Evolutionary conservation across 306 rosid species (phyloP).

Genomic region (Cucumis sativus): DNA sequence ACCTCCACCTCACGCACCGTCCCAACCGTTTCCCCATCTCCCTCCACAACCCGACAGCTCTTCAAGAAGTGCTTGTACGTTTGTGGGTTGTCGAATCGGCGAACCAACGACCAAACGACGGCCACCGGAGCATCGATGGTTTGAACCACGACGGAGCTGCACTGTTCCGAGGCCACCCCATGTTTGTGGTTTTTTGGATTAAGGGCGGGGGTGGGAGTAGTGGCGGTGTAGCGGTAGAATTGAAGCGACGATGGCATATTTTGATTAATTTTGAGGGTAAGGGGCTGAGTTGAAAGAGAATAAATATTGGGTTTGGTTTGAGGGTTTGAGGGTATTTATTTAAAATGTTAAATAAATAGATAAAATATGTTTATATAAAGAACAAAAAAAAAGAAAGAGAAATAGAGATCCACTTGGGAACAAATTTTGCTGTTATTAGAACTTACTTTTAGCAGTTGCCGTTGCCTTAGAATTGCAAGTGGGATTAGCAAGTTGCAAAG

Average conservation of each 20-base stretch:
- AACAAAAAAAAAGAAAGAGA: background rate
- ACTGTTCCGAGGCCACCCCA: constrained; percentile 30
- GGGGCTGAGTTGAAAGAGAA: background rate
- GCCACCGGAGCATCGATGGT: constrained; percentile 26
- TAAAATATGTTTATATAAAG: background rate
- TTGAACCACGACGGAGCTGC: constrained; percentile 33
- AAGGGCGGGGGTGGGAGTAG: background rate
- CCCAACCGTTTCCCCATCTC: constrained; percentile 31
- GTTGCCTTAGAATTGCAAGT: background rate
- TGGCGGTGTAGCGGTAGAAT: background rate
- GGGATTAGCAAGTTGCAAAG: background rate
- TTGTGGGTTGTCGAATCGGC: constrained; percentile 50
- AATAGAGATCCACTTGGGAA: background rate
- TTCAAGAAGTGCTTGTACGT: constrained; percentile 41
- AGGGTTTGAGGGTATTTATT: too few relatives aligned
- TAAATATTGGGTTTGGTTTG: background rate
- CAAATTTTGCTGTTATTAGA: background rate
- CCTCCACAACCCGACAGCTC: constrained; percentile 37
- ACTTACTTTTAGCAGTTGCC: background rate
- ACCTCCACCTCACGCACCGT: constrained; percentile 45
- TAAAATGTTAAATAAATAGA: too few relatives aligned
- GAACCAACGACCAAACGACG: constrained; percentile 41
- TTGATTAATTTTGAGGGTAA: background rate
- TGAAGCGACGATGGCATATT: background rate
- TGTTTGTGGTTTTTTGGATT: constrained; percentile 12